Evolutionary conservation across 306 rosid species (phyloP).

Genomic region (Cajanus cajan): DNA sequence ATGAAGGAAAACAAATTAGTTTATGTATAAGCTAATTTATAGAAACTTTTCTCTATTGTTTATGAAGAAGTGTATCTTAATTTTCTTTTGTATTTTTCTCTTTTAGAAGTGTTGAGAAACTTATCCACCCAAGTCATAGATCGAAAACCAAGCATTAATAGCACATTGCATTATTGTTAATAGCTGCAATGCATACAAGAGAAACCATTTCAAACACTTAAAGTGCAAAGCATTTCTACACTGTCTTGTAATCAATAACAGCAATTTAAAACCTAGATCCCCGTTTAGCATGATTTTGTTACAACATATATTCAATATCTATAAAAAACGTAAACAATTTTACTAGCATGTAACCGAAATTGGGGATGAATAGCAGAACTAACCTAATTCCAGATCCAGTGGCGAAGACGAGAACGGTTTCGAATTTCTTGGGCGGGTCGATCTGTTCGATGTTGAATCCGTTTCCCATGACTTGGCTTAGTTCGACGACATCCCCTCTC

Average conservation of each 20-base stretch:
- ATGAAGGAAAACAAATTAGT: neutral
- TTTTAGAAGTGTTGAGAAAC: too few relatives aligned
- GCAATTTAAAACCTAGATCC: neutral
- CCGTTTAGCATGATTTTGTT: neutral
- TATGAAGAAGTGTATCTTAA: too few relatives aligned
- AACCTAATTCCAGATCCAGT: conserved; percentile 97
- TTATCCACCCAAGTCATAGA: too few relatives aligned
- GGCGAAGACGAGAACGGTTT: conserved; percentile 70
- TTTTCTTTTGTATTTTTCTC: too few relatives aligned
- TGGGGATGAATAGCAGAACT: neutral
- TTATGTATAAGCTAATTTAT: too few relatives aligned
- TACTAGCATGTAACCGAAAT: neutral
- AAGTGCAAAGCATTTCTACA: too few relatives aligned
- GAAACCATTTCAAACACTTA: too few relatives aligned
- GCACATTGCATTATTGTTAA: neutral
- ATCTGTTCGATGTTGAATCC: conserved; percentile 72
- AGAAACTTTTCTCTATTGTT: too few relatives aligned
- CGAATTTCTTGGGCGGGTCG: conserved; percentile 65
- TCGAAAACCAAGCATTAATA: neutral
- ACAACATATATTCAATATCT: neutral
- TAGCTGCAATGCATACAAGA: neutral
- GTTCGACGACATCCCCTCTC: conserved; percentile 88
- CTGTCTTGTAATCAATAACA: too few relatives aligned
- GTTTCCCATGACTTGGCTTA: conserved; percentile 72
- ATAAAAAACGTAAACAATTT: neutral